Evolutionary conservation across 2,329 filamentous ascomycete species (phyloP).

Genomic region (Geosmithia putterillii): DNA sequence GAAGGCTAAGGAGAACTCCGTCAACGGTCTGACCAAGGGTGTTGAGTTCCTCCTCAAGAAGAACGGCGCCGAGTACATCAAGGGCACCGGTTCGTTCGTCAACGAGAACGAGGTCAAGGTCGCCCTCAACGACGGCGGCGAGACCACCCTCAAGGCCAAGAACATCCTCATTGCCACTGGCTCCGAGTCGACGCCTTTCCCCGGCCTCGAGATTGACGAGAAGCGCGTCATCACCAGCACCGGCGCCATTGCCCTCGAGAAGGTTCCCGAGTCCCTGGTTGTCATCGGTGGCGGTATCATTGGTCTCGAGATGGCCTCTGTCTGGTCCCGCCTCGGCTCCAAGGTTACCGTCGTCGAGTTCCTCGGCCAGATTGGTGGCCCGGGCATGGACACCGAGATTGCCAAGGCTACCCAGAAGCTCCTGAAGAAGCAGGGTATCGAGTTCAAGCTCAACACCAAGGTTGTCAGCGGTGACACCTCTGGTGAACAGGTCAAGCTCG

Average conservation of each 20-base stretch:
- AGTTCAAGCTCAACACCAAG: conserved; percentile 98
- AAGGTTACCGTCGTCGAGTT: conserved; percentile 98
- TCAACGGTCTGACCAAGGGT: conserved; percentile 83
- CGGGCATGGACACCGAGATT: conserved; percentile 93
- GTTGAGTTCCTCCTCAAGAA: conserved; percentile 99
- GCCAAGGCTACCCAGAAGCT: conserved; percentile 88
- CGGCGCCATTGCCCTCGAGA: conserved; percentile 75
- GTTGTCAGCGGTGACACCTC: conserved; percentile 74
- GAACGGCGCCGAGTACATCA: conserved; percentile 97
- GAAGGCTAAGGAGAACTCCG: conserved; percentile 95
- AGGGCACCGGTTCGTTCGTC: conserved; percentile 78
- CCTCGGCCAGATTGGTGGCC: conserved; percentile 88
- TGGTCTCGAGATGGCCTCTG: conserved; percentile 94
- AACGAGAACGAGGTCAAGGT: conserved; percentile 89
- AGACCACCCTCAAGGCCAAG: conserved; percentile 78
- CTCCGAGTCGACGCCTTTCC: conserved; percentile 91
- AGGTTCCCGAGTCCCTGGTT: conserved; percentile 92
- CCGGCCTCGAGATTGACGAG: conserved; percentile 90
- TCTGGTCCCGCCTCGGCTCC: conserved; percentile 87
- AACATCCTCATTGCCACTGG: conserved; percentile 98
- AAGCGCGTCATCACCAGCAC: conserved; percentile 96
- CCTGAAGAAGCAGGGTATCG: conserved; percentile 89
- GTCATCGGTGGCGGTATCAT: conserved; percentile 99
- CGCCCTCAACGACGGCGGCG: conserved; percentile 79
- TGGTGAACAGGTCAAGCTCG: conserved; percentile 66